Base-by-base conservation (phyloP, 2,329 filamentous ascomycete genomes). In the Arthrinium phaeospermum region DNA sequence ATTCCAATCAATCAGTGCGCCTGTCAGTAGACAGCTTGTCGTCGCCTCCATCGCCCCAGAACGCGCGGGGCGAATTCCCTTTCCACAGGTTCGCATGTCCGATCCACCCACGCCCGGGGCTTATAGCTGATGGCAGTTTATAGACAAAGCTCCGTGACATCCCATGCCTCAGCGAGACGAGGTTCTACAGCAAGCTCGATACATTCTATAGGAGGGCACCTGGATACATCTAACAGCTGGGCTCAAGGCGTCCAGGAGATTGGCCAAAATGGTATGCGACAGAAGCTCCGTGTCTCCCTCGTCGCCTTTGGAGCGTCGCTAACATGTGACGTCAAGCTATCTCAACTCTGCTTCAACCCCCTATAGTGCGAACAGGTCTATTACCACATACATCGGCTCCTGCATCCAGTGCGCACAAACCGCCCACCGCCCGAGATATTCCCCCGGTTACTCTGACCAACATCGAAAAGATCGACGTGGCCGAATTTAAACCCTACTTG, bases 401-500 rank as follows among this genome's bases (percentile, higher is more conserved):
- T 1, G 81, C 85, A 12, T 90, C 90, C n/a, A 93, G 90, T 77
- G 86, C 91, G 19, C 94, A 96, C 78, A 96, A 92, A 77, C 92
- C 94, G 19, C 96, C 96, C 0, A 97, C 94, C 0, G 88, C 93
- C 24, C 91, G 91, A 81, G 96, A 99, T 80, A 99, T 99, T 49
- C 96, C 96, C 0, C 96, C 96, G 0, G 96, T 99, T 0, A 92
- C 94, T 0, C 86, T 99, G 73, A 95, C 95, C 10, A 98, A 97
- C 77, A 94, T 98, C 67, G 89, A 92, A 14, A 93, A 93, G 77
- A 88, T 98, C 76, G 94, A 98, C 51, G 83, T 90, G 0, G 89
- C 92, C 74, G 92, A 93, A 72, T 99, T 99, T 81, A 91, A 91
- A 71, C 87, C 93, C 12, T 99, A 99, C 79, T 85, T 98, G 8